Percentiles rank a stretch among this genome's conserved stretches.
These are phyloP conservation scores for Magnaporthiopsis rhizophila DNA, from an alignment of 2,329 filamentous ascomycete genomes.

Conservation along the genomic window DNA sequence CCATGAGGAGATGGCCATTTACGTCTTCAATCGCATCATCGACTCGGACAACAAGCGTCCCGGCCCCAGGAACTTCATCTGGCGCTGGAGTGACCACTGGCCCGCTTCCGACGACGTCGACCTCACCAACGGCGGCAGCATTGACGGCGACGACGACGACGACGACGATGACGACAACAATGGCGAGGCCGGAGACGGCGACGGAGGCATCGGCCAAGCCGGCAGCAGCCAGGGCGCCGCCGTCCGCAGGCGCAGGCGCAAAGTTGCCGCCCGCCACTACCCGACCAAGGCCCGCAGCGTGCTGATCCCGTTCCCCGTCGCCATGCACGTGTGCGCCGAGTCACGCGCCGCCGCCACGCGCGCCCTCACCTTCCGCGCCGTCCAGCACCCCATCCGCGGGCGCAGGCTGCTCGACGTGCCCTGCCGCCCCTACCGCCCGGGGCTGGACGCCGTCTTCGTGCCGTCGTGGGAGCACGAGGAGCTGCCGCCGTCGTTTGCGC, in stretches of 20 bases:
- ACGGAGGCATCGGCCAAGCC: neutral
- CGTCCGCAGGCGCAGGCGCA: neutral
- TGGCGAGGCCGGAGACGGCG: neutral
- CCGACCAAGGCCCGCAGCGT: neutral
- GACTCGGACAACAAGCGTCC: too few species aligned
- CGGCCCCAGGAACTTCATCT: too few species aligned
- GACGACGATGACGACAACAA: too few species aligned
- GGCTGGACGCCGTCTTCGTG: neutral
- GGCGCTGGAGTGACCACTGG: neutral
- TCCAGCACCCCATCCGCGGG: neutral
- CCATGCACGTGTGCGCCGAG: constrained; percentile 1
- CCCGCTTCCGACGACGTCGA: neutral
- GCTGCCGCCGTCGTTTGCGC: neutral
- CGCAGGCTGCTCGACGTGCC: neutral
- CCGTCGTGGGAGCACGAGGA: neutral
- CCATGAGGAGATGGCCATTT: neutral
- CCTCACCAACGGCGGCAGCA: neutral
- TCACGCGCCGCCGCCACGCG: neutral
- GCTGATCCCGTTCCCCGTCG: constrained; percentile 1
- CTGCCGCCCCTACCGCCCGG: neutral
- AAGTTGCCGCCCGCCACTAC: neutral
- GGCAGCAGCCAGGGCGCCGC: too few species aligned
- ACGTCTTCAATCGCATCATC: neutral
- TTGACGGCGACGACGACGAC: neutral
- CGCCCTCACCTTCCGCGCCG: neutral